Evolutionary conservation across 139 green algal genomes (phyloP).

Genomic region (Coccomyxa sp.): DNA sequence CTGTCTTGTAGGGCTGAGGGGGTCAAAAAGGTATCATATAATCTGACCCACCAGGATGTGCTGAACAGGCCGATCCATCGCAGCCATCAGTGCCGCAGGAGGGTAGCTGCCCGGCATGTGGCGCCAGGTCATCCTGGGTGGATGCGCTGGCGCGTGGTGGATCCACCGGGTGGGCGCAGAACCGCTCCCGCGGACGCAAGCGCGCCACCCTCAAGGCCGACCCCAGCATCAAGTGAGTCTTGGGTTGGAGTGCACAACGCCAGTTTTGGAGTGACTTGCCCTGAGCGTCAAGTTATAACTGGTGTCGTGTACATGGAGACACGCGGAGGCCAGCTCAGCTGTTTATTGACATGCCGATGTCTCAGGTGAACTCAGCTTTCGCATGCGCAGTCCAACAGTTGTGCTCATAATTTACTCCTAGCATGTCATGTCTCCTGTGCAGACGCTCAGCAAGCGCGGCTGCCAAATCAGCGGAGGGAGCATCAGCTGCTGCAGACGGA

Average conservation of each 20-base stretch:
- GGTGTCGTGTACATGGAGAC: background rate
- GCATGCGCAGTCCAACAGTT: background rate
- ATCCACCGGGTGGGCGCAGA: background rate
- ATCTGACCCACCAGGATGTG: background rate
- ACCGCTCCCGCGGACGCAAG: background rate
- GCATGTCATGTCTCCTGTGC: no score
- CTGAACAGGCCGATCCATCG: background rate
- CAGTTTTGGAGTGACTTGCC: background rate
- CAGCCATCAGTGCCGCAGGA: constrained; percentile 5
- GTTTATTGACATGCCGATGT: background rate
- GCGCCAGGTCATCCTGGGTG: constrained; percentile 18
- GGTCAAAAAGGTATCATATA: background rate
- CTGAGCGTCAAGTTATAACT: background rate
- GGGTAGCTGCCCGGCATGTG: constrained; percentile 37
- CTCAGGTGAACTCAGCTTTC: background rate
- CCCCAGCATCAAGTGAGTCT: background rate
- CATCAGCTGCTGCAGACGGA: no score
- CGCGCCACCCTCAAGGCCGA: background rate
- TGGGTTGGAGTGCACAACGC: background rate
- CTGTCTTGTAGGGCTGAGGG: background rate
- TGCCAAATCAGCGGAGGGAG: no score
- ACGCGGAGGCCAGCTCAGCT: background rate
- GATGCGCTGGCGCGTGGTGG: constrained; percentile 15
- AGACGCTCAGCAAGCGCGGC: no score
- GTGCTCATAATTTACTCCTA: no score